Percentiles rank a stretch among this genome's conserved stretches.
Conservation (phyloP, 2,329 filamentous ascomycete genomes). For the Xylariaceae sp. region DNA sequence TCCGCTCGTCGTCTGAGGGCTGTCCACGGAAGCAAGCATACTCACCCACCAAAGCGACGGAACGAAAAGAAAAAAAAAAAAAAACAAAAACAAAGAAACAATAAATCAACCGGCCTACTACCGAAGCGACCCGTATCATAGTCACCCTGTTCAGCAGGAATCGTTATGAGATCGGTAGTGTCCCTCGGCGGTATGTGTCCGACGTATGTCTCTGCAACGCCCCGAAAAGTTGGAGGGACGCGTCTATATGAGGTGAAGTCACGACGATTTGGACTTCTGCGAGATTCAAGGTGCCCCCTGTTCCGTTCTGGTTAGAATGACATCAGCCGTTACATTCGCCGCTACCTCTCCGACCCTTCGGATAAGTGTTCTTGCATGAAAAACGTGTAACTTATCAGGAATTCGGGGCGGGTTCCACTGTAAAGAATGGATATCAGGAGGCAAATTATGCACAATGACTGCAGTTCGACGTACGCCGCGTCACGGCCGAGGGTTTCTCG, state of each 20-base stretch:
- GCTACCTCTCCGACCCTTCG: constrained; percentile 4
- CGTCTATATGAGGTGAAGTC: neutral
- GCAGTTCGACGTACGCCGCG: constrained; percentile 6
- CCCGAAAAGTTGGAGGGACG: neutral
- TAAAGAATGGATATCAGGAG: constrained; percentile 5
- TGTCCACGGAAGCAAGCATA: constrained; percentile 9
- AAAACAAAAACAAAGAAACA: neutral
- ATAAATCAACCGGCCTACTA: neutral
- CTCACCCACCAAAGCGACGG: neutral
- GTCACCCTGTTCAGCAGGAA: neutral
- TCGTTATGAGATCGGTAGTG: neutral
- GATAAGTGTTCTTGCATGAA: neutral
- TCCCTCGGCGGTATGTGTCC: neutral
- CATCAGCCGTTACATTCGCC: constrained; percentile 9
- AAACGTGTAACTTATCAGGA: constrained; percentile 3
- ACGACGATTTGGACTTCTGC: constrained; percentile 2
- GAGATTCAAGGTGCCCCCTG: neutral
- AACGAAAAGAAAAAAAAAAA: neutral
- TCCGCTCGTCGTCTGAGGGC: constrained; percentile 6
- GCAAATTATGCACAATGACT: constrained; percentile 8
- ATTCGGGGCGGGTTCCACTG: constrained; percentile 2
- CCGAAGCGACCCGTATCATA: neutral
- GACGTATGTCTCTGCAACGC: neutral
- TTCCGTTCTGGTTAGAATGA: constrained; percentile 1
- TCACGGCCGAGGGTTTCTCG: constrained; percentile 5